Conservation (phyloP, 352 stramenopile species). For the Plasmopara viticola region DNA sequence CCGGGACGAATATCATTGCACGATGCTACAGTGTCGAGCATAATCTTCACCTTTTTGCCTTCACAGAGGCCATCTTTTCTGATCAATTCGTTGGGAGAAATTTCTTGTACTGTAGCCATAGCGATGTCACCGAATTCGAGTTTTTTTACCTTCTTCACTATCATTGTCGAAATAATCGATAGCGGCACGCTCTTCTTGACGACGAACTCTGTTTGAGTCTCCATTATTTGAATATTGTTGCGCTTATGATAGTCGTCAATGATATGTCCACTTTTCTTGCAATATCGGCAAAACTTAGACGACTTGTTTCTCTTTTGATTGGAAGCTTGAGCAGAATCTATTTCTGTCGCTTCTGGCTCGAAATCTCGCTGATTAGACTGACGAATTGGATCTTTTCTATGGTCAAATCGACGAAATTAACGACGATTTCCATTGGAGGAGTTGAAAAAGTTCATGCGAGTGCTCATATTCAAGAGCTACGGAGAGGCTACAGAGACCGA, state of each 20-base stretch:
- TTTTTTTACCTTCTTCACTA: background rate
- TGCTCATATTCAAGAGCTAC: background rate
- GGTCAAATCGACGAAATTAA: too few relatives aligned
- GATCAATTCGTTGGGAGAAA: constrained; percentile 8
- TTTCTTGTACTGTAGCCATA: background rate
- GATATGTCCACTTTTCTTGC: background rate
- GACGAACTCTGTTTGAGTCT: too few relatives aligned
- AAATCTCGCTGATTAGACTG: background rate
- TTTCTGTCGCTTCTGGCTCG: background rate
- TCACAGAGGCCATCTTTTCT: constrained; percentile 5
- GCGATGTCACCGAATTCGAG: too few relatives aligned
- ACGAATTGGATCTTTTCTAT: too few relatives aligned
- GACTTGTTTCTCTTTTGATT: background rate
- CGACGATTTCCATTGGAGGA: background rate
- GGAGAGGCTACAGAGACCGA: background rate
- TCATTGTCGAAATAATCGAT: background rate
- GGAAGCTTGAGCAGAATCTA: background rate
- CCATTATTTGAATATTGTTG: background rate
- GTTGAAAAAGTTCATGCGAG: background rate
- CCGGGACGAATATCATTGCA: constrained; percentile 10
- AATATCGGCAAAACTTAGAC: background rate
- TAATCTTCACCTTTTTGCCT: constrained; percentile 11
- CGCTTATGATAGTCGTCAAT: background rate
- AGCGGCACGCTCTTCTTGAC: background rate
- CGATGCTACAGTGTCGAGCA: constrained; percentile 15